Evolutionary conservation across 345 rosid genomes (phyloP), one percentile per base, ranked within the genome.

Genomic region (Boechera divaricarpa): DNA sequence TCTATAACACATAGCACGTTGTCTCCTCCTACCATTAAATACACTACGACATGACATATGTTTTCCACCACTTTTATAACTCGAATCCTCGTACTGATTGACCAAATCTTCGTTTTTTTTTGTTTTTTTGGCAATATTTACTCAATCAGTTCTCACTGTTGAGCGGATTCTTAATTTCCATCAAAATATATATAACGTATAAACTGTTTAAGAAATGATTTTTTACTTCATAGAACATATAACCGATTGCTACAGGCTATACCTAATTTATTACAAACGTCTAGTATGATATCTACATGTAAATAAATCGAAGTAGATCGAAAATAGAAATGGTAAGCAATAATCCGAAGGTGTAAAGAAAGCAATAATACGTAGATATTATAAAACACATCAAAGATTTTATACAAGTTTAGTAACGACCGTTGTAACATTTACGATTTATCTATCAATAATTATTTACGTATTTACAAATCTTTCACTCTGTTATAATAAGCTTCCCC

Each of bases 41-140:
- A 69, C 21, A 26, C 10, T 53, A 39, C 51, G 38, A 47, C 62
- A 68, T 68, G 15, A 29, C 24, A 28, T 15, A 56, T 66, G 45
- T 66, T 51, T 48, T 48, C 70, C 10, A 31, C 55, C 70, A 31
- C 39, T 64, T 64, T 29, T 7, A 0, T n/a, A 0, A 11, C 10
- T 48, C 5, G 67, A 7, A 42, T 41, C 51, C 18, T 65, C 29
- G 54, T 29, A 4, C 55, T 24, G 13, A 13, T 63, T 24, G 0
- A 28, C 70, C 58, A 21, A 21, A 21, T 21, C 1, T 21, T 21
- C 24, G 24, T 21, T 21, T 21, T 21, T 1, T 21, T 21, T 1
- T 21, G 16, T 21, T 6, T 32, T 47, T 10, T 33, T 4, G 2
- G 32, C 42, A 31, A 16, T 16, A 12, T 29, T 31, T 28, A 28